A percentile compares a stretch with the other conserved stretches of the same genome.
phyloP scores from a whole-genome alignment of 2,329 filamentous ascomycete genomes.

The Claviceps sp. region DNA sequence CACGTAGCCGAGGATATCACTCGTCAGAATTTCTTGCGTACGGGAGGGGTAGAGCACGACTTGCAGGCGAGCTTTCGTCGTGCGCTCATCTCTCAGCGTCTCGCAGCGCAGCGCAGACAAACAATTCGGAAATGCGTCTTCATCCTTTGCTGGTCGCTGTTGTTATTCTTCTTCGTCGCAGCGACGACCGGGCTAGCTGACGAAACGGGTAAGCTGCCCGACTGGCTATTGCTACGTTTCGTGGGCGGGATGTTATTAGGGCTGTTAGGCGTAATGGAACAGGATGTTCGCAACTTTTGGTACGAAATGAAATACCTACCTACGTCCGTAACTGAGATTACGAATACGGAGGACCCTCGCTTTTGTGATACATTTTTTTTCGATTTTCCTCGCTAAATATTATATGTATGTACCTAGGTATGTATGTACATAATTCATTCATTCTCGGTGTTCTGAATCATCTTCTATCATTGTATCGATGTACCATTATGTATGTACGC shows the following conservation, averaged over 20 bases:
- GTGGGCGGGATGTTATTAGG: slow-evolving; percentile 34
- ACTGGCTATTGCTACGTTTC: slow-evolving; percentile 43
- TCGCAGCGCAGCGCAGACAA: slow-evolving; percentile 55
- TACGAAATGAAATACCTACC: no score
- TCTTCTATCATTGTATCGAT: no score
- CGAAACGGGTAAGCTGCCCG: slow-evolving; percentile 52
- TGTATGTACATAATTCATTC: no score
- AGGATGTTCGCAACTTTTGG: no score
- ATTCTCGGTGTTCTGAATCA: no score
- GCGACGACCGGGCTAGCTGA: slow-evolving; percentile 38
- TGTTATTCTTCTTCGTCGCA: slow-evolving; percentile 40
- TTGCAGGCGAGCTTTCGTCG: slow-evolving; percentile 65
- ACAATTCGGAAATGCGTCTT: slow-evolving; percentile 51
- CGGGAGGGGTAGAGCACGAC: slow-evolving; percentile 67
- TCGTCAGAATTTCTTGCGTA: slow-evolving; percentile 67
- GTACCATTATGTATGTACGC: no score
- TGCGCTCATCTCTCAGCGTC: slow-evolving; percentile 55
- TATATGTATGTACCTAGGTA: no score
- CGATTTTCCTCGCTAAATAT: no score
- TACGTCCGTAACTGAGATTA: no score
- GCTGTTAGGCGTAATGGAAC: no score
- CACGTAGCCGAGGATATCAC: slow-evolving; percentile 14
- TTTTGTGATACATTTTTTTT: no score
- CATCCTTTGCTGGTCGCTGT: slow-evolving; percentile 37
- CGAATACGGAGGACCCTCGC: no score